These are phyloP conservation scores for Coccomyxa sp. DNA, from an alignment of 139 green algal genomes.

Conservation along the genomic window DNA sequence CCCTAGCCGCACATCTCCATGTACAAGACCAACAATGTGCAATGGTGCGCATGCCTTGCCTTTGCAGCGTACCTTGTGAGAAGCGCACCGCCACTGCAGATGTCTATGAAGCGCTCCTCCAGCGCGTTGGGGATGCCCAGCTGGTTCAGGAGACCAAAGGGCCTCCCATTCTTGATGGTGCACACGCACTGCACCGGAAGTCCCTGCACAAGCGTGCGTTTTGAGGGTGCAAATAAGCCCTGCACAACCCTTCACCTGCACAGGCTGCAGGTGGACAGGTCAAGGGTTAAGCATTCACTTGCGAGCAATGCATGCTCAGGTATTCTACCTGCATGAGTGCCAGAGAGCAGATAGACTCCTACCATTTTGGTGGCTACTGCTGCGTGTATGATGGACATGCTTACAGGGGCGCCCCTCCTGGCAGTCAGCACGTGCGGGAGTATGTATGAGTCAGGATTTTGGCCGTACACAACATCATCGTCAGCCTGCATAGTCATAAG, in stretches of 20 bases:
- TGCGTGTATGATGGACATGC: conserved; percentile 42
- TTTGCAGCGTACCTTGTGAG: conserved; percentile 13
- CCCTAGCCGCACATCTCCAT: too few relatives aligned
- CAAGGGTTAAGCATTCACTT: too few relatives aligned
- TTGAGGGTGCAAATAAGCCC: conserved; percentile 19
- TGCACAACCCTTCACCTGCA: background rate
- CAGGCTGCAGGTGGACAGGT: too few relatives aligned
- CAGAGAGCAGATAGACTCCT: background rate
- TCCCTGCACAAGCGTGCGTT: background rate
- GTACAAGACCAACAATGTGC: too few relatives aligned
- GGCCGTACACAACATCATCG: conserved; percentile 35
- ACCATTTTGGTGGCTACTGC: conserved; percentile 39
- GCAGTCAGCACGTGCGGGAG: conserved; percentile 32
- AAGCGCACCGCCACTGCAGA: conserved; percentile 47
- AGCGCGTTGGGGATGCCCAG: conserved; percentile 4
- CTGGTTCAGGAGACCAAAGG: conserved; percentile 44
- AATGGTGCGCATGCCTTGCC: too few relatives aligned
- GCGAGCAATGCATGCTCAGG: too few relatives aligned
- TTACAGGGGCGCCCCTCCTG: conserved; percentile 54
- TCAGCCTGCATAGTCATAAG: conserved; percentile 25
- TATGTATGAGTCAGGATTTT: conserved; percentile 40
- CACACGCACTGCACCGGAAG: background rate
- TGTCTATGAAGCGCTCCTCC: conserved; percentile 47
- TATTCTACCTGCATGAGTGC: too few relatives aligned
- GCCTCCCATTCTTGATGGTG: too few relatives aligned